Evolutionary conservation across 345 rosid genomes (phyloP), one percentile per base, ranked within the genome.

Genomic region (Populus euphratica): DNA sequence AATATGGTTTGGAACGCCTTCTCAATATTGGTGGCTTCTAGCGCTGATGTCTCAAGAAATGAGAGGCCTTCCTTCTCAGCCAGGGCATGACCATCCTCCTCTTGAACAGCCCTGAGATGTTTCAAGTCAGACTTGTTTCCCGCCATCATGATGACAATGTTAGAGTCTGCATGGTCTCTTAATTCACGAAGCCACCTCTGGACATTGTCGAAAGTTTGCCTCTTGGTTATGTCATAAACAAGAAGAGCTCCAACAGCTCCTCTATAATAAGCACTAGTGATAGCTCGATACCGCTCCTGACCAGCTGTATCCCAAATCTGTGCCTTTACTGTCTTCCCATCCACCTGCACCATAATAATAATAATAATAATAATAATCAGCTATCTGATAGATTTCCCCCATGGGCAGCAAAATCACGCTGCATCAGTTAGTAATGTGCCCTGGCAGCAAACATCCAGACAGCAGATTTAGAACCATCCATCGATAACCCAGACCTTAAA

Each of bases 71-170:
- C 63, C 29, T 59, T 59, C 63, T 59, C 63, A n/a, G 63, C 27
- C 27, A 59, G 9, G 63, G 63, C 29, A 59, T n/a, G 29, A 9
- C 63, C 63, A 59, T 59, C 63, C 63, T n/a, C 29, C 63, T 59
- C 63, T 59, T 59, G 63, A 59, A 59, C 63, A 59, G 63, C 63
- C 63, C 63, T 59, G 5, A 59, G 63, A 59, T 59, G 63, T n/a
- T 59, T 59, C 63, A 59, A 10, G 63, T 59, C 63, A 3, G 63
- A 59, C 63, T 59, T 59, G 29, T 59, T 59, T 59, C 63, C 63
- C 3, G 63, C 63, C 63, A 59, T 59, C 63, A n/a, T 59, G 63
- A 59, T 59, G 25, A 59, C 63, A n/a, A 59, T 59, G 63, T 59
- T 59, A 21, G 63, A n/a, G 63, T 59, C 63, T 9, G 63, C 63